Evolutionary conservation across 2,329 filamentous ascomycete genomes (phyloP), one percentile per base, ranked within the genome.

Genomic region (Septoria linicola): DNA sequence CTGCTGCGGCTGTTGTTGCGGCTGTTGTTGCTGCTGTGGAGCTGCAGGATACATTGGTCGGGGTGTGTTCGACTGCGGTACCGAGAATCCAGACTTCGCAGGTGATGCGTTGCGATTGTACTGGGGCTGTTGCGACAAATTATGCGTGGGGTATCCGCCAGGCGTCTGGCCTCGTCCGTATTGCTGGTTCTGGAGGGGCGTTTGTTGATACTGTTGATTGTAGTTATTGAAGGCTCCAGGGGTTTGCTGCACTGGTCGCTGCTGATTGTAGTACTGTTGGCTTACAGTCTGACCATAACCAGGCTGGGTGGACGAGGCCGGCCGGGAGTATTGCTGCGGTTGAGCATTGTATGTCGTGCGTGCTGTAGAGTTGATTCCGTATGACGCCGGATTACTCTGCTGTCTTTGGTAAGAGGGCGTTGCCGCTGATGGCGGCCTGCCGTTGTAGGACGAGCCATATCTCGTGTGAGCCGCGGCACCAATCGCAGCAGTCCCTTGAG

Each of bases 401-500:
- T 63, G 61, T 11, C 65, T 64, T 32, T 63, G 55, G 40, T 59
- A 66, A 14, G 57, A 48, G 27, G 65, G 61, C n/a, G 49, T 53
- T 23, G 54, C 39, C 3, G 61, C 52, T n/a, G 50, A 51, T 17
- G 66, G 64, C 10, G 64, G 63, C 20, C 61, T 53, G 4, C 55
- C 21, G 37, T 48, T 55, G 30, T 59, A 63, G 34, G 62, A 59
- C 47, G 63, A 59, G n/a, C 65, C 66, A 41, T 68, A 68, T 8
- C 66, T 54, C 11, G 66, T 68, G 43, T 68, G 67, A 8, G 66
- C 66, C 16, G 65, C 64, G 43, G 63, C 61, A 2, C 66, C 66
- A 37, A 68, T 68, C 3, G 66, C 66, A 3, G 66, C 65, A 13
- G 65, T 66, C 2, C 65, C 59, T 30, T 63, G 59, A n/a, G 63